Percentiles rank a stretch among this genome's conserved stretches.
Conservation (phyloP, 129 eudicot species). For the Saussurea involucrata region DNA sequence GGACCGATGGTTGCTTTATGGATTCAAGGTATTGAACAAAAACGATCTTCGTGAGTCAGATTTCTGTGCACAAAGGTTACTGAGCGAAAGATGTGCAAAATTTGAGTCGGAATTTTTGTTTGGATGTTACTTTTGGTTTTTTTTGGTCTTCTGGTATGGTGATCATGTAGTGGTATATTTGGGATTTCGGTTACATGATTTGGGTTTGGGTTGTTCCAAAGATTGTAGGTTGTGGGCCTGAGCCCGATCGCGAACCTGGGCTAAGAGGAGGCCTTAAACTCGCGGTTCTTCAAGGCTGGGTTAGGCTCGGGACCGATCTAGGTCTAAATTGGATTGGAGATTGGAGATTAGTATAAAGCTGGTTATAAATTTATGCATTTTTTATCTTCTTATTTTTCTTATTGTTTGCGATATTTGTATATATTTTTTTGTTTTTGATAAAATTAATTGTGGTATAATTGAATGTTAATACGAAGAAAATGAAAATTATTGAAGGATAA, state of each 20-base stretch:
- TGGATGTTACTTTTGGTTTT: not conserved
- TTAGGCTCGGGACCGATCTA: not conserved
- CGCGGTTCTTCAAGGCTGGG: not conserved
- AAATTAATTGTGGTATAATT: too few relatives aligned
- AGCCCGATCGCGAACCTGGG: not conserved
- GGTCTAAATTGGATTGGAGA: too few relatives aligned
- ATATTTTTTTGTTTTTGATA: too few relatives aligned
- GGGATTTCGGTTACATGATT: not conserved
- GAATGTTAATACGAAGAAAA: not conserved
- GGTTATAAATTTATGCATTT: not conserved
- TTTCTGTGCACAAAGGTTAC: not conserved
- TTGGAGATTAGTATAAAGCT: not conserved
- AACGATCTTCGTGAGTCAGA: slow-evolving; percentile 6
- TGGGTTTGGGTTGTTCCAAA: not conserved
- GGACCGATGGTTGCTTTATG: not conserved
- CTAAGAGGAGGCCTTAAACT: not conserved
- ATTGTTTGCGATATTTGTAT: not conserved
- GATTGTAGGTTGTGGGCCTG: not conserved
- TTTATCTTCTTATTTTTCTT: not conserved
- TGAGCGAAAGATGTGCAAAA: not conserved
- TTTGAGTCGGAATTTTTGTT: not conserved
- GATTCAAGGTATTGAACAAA: not conserved
- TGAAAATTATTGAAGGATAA: too few relatives aligned
- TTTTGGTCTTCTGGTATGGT: not conserved
- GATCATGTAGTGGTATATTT: not conserved